A percentile compares a stretch with the other conserved stretches of the same genome.
Evolutionary conservation across 1,139 yeast species (phyloP).

Genomic region (Yamadazyma diospyri): DNA sequence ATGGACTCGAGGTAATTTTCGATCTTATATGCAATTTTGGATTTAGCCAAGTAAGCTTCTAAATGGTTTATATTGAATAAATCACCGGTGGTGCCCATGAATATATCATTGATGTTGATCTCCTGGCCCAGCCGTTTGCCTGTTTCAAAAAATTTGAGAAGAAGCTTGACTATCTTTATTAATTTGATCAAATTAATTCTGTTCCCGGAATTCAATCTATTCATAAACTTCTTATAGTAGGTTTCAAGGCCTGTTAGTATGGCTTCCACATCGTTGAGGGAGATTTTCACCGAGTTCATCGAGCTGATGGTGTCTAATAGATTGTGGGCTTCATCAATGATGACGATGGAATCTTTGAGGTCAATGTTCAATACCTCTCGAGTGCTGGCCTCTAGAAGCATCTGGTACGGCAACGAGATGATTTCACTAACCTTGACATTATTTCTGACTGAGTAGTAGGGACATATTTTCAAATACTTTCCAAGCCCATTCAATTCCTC

Average conservation of each 20-base stretch:
- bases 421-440: conserved; percentile 63
- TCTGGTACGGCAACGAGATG: conserved; percentile 81
- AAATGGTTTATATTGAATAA: conserved; percentile 66
- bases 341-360: conserved; percentile 61
- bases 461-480: conserved; percentile 56
- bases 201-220: conserved; percentile 69
- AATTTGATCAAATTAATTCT: conserved; percentile 67
- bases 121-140: conserved; percentile 49
- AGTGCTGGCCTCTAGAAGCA: conserved; percentile 63
- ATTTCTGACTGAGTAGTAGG: conserved; percentile 72
- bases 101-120: conserved; percentile 50
- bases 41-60: conserved; percentile 57
- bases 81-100: conserved; percentile 62
- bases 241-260: conserved; percentile 46
- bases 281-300: conserved; percentile 61
- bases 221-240: conserved; percentile 59
- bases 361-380: conserved; percentile 59
- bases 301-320: conserved; percentile 72
- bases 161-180: conserved; percentile 50
- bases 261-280: conserved; percentile 43
- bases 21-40: conserved; percentile 82
- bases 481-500: conserved; percentile 76
- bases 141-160: conserved; percentile 43
- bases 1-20: conserved; percentile 61
- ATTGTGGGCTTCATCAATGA: conserved; percentile 94